These are phyloP conservation scores for Beauveria sp. DNA, from an alignment of 2,329 filamentous ascomycete species.

Conservation along the genomic window DNA sequence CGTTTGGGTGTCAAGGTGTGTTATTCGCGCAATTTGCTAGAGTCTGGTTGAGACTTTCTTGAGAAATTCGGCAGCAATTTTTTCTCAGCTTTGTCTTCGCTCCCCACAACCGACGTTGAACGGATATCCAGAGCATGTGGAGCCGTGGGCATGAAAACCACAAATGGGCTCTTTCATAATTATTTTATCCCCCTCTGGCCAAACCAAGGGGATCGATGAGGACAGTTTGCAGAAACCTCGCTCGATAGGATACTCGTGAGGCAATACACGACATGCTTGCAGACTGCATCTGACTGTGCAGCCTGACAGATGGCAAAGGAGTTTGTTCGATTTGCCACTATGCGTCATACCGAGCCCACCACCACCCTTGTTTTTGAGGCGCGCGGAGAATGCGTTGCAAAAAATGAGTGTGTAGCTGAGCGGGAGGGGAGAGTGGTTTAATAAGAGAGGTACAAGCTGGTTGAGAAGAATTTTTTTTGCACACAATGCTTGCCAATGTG, in stretches of 20 bases:
- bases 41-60: no score
- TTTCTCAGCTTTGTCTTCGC: neutral
- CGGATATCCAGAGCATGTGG: neutral
- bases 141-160: neutral
- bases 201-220: no score
- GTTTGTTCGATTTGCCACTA: neutral
- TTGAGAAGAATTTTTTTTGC: no score
- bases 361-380: neutral
- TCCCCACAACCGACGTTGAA: neutral
- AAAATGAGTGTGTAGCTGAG: neutral
- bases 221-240: no score
- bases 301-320: neutral
- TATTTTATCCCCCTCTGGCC: neutral
- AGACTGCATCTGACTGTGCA: neutral
- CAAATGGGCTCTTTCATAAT: neutral
- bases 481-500: no score
- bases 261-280: neutral
- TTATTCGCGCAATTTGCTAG: neutral
- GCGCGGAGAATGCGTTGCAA: neutral
- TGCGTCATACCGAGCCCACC: constrained; percentile 6
- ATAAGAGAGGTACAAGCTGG: no score
- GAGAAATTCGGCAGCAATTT: no score
- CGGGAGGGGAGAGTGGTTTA: no score
- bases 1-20: neutral
- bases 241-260: no score